Percentiles rank a stretch among this genome's conserved stretches.
Conservation (phyloP, 805 yeast species). For the Candida cerambycidarum region DNA sequence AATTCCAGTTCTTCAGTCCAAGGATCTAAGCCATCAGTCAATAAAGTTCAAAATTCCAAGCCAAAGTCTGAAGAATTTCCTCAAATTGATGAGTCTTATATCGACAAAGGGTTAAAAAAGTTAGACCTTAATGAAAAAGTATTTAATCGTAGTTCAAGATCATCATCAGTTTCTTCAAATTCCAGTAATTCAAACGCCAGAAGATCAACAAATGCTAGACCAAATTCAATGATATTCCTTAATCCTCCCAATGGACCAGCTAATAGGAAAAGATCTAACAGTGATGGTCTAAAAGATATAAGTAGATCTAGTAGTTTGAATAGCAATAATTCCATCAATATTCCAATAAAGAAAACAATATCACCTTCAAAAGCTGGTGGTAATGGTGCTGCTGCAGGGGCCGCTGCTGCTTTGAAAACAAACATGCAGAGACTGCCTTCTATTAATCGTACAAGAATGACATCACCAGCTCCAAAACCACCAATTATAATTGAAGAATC, state of each 20-base stretch:
- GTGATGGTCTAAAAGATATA: constrained; percentile 12
- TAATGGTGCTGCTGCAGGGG: constrained; percentile 28
- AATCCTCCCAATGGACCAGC: constrained; percentile 7
- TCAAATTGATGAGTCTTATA: constrained; percentile 9
- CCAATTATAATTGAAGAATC: constrained; percentile 13
- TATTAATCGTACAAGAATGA: constrained; percentile 5
- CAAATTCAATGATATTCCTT: constrained; percentile 28
- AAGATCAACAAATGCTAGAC: constrained; percentile 18
- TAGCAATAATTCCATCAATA: background rate
- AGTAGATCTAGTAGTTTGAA: constrained; percentile 7
- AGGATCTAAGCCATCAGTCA: no score
- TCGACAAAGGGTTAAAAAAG: constrained; percentile 16
- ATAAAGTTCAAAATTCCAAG: background rate
- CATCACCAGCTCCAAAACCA: constrained; percentile 11
- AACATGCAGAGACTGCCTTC: constrained; percentile 10
- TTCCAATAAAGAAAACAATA: background rate
- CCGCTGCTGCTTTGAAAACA: constrained; percentile 31
- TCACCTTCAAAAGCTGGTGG: constrained; percentile 2
- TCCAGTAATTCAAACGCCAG: constrained; percentile 18
- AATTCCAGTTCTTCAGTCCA: no score
- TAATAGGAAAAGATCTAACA: constrained; percentile 32
- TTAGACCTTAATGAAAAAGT: constrained; percentile 16
- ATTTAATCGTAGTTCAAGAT: constrained; percentile 21
- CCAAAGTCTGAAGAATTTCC: constrained; percentile 12
- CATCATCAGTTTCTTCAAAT: constrained; percentile 26